A percentile compares a stretch with the other conserved stretches of the same genome.
These are phyloP conservation scores for Globisporangium paddicum DNA, from an alignment of 352 stramenopile species.

Conservation along the genomic window DNA sequence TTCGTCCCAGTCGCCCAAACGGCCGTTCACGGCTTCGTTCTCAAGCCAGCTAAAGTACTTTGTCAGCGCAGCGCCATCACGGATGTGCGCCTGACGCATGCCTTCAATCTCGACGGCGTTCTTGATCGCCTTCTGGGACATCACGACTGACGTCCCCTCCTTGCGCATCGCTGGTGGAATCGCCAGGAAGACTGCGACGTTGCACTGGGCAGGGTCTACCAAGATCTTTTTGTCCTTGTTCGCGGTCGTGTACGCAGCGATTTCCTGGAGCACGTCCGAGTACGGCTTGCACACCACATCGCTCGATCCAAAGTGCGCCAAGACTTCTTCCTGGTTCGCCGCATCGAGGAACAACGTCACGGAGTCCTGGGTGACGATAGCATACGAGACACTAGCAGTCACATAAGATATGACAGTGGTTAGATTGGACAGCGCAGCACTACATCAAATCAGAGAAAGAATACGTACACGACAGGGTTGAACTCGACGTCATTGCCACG, in stretches of 20 bases:
- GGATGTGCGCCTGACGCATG: constrained; percentile 93
- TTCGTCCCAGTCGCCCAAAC: constrained; percentile 61
- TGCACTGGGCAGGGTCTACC: constrained; percentile 79
- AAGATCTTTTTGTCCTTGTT: constrained; percentile 62
- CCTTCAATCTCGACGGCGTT: constrained; percentile 93
- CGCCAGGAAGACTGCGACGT: constrained; percentile 77
- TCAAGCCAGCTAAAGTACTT: constrained; percentile 95
- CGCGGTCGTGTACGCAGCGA: constrained; percentile 40
- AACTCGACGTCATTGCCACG: constrained; percentile 96
- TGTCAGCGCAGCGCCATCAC: constrained; percentile 93
- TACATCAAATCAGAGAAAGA: neutral
- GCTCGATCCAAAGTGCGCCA: constrained; percentile 37
- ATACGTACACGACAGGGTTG: constrained; percentile 95
- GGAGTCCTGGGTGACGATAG: constrained; percentile 86
- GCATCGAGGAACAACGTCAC: constrained; percentile 92
- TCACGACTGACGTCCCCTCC: constrained; percentile 72
- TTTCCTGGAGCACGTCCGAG: constrained; percentile 34
- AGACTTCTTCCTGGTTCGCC: constrained; percentile 58
- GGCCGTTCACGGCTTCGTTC: constrained; percentile 45
- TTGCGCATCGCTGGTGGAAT: constrained; percentile 70
- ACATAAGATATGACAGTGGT: neutral
- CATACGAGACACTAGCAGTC: constrained; percentile 85
- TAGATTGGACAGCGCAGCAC: neutral
- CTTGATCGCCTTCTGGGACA: constrained; percentile 91
- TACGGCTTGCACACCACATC: constrained; percentile 67